A percentile compares a stretch with the other conserved stretches of the same genome.
phyloP scores from a whole-genome alignment of 1,284 basidiomycete genomes.

The Fomitopsis schrenkii region DNA sequence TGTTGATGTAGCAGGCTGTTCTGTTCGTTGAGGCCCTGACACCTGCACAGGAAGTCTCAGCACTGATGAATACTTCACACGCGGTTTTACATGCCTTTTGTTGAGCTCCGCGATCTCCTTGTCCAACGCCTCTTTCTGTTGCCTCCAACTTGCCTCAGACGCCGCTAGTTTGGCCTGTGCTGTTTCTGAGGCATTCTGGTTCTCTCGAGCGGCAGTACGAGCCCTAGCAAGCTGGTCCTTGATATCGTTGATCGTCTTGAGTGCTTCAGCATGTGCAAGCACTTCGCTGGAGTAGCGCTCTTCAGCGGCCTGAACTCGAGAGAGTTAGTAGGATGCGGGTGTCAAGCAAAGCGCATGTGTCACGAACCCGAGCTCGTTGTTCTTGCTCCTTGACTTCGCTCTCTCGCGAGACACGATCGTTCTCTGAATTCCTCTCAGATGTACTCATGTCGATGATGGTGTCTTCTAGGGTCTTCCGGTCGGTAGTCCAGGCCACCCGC shows the following conservation, averaged over 20 bases:
- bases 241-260: constrained; percentile 66
- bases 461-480: constrained; percentile 77
- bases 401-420: constrained; percentile 59
- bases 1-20: constrained; percentile 81
- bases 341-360: neutral
- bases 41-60: constrained; percentile 37
- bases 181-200: constrained; percentile 61
- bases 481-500: constrained; percentile 63
- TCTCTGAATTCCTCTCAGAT: constrained; percentile 62
- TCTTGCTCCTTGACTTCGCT: constrained; percentile 62
- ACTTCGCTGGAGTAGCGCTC: constrained; percentile 78
- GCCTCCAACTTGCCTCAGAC: constrained; percentile 77
- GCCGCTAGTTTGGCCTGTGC: constrained; percentile 66
- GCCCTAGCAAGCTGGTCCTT: constrained; percentile 56
- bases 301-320: constrained; percentile 58
- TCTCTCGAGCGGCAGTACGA: constrained; percentile 52
- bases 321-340: neutral
- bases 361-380: constrained; percentile 61
- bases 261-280: constrained; percentile 78
- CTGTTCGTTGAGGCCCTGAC: constrained; percentile 73
- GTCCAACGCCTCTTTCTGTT: constrained; percentile 72
- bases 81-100: constrained; percentile 44
- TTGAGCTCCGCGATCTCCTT: constrained; percentile 75
- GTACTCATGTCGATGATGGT: constrained; percentile 73
- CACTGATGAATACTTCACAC: neutral